These are phyloP conservation scores for Myxozyma udenii DNA, from an alignment of 805 yeast genomes.

Conservation along the genomic window DNA sequence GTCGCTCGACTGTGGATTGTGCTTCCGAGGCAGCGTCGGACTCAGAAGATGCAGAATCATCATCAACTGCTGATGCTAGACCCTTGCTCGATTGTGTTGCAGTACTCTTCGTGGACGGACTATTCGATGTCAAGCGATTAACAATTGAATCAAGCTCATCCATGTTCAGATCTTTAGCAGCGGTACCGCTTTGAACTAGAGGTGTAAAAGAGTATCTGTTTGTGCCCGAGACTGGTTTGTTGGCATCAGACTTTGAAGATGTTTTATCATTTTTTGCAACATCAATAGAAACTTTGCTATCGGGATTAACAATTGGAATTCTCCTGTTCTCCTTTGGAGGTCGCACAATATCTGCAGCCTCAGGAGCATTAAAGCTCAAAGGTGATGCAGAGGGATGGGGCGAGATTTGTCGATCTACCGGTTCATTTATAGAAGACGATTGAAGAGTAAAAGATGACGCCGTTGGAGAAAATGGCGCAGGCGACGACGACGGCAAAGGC, in stretches of 20 bases:
- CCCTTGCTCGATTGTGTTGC: neutral
- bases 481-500: too few relatives aligned
- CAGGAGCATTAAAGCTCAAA: neutral
- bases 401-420: too few relatives aligned
- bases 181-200: constrained; percentile 20
- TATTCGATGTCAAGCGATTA: constrained; percentile 17
- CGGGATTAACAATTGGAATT: constrained; percentile 24
- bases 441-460: too few relatives aligned
- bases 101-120: neutral
- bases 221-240: neutral
- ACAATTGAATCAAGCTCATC: constrained; percentile 24
- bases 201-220: constrained; percentile 19
- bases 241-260: neutral
- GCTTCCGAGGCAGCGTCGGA: constrained; percentile 2
- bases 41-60: constrained; percentile 19
- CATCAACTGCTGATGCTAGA: neutral
- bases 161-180: constrained; percentile 17
- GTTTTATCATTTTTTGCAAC: neutral
- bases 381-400: neutral
- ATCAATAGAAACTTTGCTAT: constrained; percentile 1
- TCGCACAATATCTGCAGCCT: constrained; percentile 5
- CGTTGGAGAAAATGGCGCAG: too few relatives aligned
- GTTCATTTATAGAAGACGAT: too few relatives aligned
- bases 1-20: too few relatives aligned
- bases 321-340: constrained; percentile 25